Base-by-base conservation (phyloP, 2,329 filamentous ascomycete species). In the Verticillium klebahnii region DNA sequence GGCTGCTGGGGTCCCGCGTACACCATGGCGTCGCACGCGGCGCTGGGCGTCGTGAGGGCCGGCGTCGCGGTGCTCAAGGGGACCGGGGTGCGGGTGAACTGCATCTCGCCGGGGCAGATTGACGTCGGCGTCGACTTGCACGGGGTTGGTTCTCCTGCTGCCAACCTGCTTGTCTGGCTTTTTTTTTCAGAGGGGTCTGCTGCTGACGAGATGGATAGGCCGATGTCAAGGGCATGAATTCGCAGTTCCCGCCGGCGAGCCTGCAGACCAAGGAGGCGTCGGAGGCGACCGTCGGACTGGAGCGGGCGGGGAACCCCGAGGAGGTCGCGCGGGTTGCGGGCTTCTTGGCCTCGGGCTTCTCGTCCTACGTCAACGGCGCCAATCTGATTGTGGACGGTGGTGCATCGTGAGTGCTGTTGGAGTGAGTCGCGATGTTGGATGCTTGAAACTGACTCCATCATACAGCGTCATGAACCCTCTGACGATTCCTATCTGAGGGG, bases 361-460 rank as follows among this genome's bases (percentile, higher is more conserved):
- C 82, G 64, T 83, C 80, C 61, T 88, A 88, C 71, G 78, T 88
- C 54, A 88, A 83, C 0, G 86, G 86, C 1, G 78, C 83, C 2
- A 88, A 88, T 69, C 71, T 88, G 67, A 80, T 87, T 15, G 85
- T 88, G 15, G 85, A 88, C 73, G 86, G 85, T 4, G 86, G 85
- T 8, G 82, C 83, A 23, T 73, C 72, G 73, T 75, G 62, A 71
- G 72, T 69, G 31, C 5, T 32, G 11, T 2, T 17, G 29, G 29
- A 29, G 29, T 4, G 29, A 29, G 29, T 6, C 5, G 29, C 29
- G 29, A 29, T 29, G 36, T 50, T 45, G 31, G 14, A 45, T 17
- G 31, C 54, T 29, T 29, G 56, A 57, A 62, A 59, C 64, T 69
- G 61, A 70, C 60, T 14, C 31, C 32, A 32, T 40, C 52, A 9